Evolutionary conservation across 371 early-diverging fungal genomes (phyloP), one percentile per base, ranked within the genome.

Genomic region (Rhizopus delemar): DNA sequence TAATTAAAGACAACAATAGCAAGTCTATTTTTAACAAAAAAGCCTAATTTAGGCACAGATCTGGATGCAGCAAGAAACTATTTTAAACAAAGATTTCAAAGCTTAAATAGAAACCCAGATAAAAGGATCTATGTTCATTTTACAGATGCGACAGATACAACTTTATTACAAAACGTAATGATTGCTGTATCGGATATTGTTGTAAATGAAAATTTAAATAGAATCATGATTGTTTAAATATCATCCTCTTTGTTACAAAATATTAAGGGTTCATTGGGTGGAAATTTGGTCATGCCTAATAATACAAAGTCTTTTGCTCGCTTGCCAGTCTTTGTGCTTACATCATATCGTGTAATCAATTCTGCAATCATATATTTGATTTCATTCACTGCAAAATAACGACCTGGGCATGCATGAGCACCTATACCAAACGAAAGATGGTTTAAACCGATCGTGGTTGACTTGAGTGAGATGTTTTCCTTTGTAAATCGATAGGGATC

Each of bases 141-240:
- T 53, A 84, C 87, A 4, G 78, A 86, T 48, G 85, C 87, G 4
- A 86, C 87, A 4, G 82, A 86, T 53, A 85, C 83, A 39, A 69
- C 73, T 12, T 62, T 80, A 32, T 57, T 86, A 35, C 69, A 83
- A 48, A 75, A 85, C 62, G 82, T 86, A 43, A 86, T 86, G 85
- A 60, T 67, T 22, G 76, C 79, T 22, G 82, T 85, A 9, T 82
- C 80, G 22, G 83, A 83, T 56, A 85, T 81, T 39, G 83, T 85
- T 13, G 53, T 85, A 22, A 73, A 72, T 41, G 74, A 79, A 51
- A 85, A 82, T 45, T 33, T 82, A 15, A 73, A 70, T 34, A 70
- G 68, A 13, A 56, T 82, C 31, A 70, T 74, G 63, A 29, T 48
- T 8, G 29, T 51, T 13, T 51, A 51, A 48, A 48, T 12, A 28